These are phyloP conservation scores for Teratosphaeria nubilosa DNA, from an alignment of 2,329 filamentous ascomycete species.

Conservation along the genomic window DNA sequence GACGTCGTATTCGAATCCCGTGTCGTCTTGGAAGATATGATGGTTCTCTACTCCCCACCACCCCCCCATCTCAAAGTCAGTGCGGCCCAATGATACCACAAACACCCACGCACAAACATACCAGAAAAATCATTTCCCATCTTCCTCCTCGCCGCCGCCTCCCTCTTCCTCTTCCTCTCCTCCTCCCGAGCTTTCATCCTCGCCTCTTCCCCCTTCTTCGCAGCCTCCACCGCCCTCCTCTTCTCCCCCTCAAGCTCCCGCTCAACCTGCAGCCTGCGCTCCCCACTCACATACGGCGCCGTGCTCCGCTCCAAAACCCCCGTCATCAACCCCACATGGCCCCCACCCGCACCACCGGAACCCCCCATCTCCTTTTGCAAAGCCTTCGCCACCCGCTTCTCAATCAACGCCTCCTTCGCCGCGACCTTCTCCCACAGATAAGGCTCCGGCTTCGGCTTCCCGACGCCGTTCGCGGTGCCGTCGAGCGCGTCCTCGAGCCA, in stretches of 20 bases:
- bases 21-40: conserved; percentile 53
- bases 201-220: conserved; percentile 20
- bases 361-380: conserved; percentile 5
- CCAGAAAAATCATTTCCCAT: conserved; percentile 22
- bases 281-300: conserved; percentile 11
- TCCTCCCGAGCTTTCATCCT: too few relatives aligned
- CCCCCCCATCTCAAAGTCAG: neutral
- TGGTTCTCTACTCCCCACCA: conserved; percentile 41
- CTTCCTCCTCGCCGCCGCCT: conserved; percentile 7
- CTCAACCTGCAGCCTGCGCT: conserved; percentile 23
- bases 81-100: neutral
- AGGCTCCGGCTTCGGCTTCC: conserved; percentile 23
- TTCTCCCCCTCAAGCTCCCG: conserved; percentile 16
- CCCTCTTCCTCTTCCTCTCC: conserved; percentile 8
- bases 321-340: conserved; percentile 10
- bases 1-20: conserved; percentile 55
- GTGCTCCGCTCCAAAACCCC: conserved; percentile 29
- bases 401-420: conserved; percentile 11
- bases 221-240: conserved; percentile 17
- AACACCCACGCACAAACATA: conserved; percentile 12
- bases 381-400: conserved; percentile 22
- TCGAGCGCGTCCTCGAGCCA: conserved; percentile 43
- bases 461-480: conserved; percentile 5
- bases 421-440: conserved; percentile 25
- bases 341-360: conserved; percentile 11